These are phyloP conservation scores for Gracilariopsis chorda DNA, from an alignment of 23 red algal genomes.

Conservation along the genomic window DNA sequence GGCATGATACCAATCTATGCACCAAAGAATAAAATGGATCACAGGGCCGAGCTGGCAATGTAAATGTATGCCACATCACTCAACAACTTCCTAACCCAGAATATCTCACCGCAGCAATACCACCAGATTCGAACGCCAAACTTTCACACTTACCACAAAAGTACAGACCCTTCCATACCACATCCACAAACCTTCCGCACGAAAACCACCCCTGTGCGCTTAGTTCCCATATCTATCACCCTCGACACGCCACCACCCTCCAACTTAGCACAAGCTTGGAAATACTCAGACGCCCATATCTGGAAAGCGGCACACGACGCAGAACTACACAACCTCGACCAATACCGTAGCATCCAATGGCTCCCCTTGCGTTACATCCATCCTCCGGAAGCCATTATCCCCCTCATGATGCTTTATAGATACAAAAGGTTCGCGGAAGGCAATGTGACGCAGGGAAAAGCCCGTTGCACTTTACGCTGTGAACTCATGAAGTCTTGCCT, in stretches of 20 bases:
- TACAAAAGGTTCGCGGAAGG: neutral
- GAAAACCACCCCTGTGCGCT: neutral
- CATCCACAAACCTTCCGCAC: no score
- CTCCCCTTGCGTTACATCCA: neutral
- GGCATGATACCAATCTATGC: neutral
- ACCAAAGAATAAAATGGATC: neutral
- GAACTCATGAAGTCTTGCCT: constrained; percentile 16
- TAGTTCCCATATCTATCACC: neutral
- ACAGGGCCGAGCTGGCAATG: no score
- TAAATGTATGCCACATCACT: no score
- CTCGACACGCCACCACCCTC: neutral
- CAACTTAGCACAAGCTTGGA: neutral
- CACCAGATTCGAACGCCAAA: neutral
- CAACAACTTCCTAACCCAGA: neutral
- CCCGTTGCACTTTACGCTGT: constrained; percentile 30
- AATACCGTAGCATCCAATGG: neutral
- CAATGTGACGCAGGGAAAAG: neutral
- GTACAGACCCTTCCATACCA: neutral
- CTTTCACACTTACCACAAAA: neutral
- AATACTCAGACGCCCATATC: neutral
- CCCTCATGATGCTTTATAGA: neutral
- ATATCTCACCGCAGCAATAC: neutral
- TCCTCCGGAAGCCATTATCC: neutral
- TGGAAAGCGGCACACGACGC: neutral
- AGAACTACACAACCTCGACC: neutral